Evolutionary conservation across 2,329 filamentous ascomycete genomes (phyloP).

Genomic region (Aciculosporium take): DNA sequence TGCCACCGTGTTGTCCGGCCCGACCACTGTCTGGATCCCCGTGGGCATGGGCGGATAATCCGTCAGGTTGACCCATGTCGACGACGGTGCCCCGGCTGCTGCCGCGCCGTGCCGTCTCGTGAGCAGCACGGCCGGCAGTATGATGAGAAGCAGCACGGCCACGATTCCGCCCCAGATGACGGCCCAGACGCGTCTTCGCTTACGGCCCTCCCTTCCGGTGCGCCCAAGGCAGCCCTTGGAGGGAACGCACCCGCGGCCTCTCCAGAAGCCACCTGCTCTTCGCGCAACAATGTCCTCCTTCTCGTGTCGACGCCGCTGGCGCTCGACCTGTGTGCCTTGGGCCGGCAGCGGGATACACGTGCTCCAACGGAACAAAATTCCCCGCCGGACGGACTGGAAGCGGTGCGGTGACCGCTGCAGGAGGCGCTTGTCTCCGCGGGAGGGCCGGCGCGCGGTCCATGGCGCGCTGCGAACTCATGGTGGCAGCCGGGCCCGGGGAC

Average conservation of each 20-base stretch:
- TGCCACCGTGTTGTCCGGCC: slow-evolving; percentile 50
- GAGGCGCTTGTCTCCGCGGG: slow-evolving; percentile 8
- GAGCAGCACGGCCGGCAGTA: slow-evolving; percentile 45
- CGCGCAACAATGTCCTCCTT: slow-evolving; percentile 49
- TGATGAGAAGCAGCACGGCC: slow-evolving; percentile 38
- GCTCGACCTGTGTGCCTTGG: slow-evolving; percentile 32
- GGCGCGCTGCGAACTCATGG: slow-evolving; percentile 47
- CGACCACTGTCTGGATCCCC: slow-evolving; percentile 64
- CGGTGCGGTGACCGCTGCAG: slow-evolving; percentile 8
- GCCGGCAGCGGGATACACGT: slow-evolving; percentile 26
- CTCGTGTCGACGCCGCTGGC: slow-evolving; percentile 41
- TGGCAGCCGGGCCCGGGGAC: slow-evolving; percentile 46
- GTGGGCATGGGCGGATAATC: slow-evolving; percentile 78
- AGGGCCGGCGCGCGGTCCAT: slow-evolving; percentile 37
- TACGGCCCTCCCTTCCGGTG: slow-evolving; percentile 46
- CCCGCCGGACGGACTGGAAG: slow-evolving; percentile 31
- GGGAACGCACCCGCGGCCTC: slow-evolving; percentile 49
- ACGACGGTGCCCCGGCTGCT: slow-evolving; percentile 19
- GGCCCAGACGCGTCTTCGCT: slow-evolving; percentile 46
- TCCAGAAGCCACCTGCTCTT: slow-evolving; percentile 47
- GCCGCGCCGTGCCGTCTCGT: slow-evolving; percentile 13
- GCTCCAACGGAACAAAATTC: slow-evolving; percentile 30
- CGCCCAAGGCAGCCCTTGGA: slow-evolving; percentile 52
- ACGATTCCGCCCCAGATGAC: slow-evolving; percentile 36
- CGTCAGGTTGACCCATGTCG: slow-evolving; percentile 69